Evolutionary conservation across 2,329 filamentous ascomycete species (phyloP), one percentile per base, ranked within the genome.

Genomic region (Aspergillus fumigatiaffinis): DNA sequence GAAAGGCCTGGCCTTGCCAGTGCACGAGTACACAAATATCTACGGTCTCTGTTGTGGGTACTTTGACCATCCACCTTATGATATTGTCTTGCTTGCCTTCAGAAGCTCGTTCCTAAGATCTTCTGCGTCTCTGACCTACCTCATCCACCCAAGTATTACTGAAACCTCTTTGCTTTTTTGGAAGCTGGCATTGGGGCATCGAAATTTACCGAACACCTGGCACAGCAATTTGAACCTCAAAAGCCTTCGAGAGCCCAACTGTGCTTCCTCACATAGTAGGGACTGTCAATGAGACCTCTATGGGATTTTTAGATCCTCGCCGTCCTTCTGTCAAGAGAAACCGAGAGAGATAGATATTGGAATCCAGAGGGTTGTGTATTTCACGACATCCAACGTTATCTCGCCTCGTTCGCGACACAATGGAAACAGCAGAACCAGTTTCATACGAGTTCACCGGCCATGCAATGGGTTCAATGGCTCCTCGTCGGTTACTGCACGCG

Each of bases 381-480:
- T 3, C 41, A 35, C 53, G 32, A 29, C 38, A 25, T 25, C 32
- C 52, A 50, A 28, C n/a, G 48, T 51, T 35, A 9, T 53, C 14
- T 53, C 14, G 21, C 44, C 21, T 29, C 21, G 35, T 4, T 52
- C 25, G 49, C 29, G 32, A 55, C 60, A 55, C 60, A 50, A 77
- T 77, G 75, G 74, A 77, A 61, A 70, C 75, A 21, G 68, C 71
- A 47, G 73, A 77, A 52, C 73, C 74, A 8, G 71, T 75, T 38
- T 69, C 74, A 29, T 77, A 75, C 60, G 71, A 73, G 47, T 75
- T 75, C 56, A 62, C 73, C 14, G 67, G 67, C 57, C 74, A 76
- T 68, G 66, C 68, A 41, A 63, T 76, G 51, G 69, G 73, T 25
- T 64, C 68, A 17, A 66, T 73, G 60, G 61, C 69, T 32, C 70